These are phyloP conservation scores for Oryza glumipatula DNA, from an alignment of 176 grass and related monocot genomes.

Conservation along the genomic window DNA sequence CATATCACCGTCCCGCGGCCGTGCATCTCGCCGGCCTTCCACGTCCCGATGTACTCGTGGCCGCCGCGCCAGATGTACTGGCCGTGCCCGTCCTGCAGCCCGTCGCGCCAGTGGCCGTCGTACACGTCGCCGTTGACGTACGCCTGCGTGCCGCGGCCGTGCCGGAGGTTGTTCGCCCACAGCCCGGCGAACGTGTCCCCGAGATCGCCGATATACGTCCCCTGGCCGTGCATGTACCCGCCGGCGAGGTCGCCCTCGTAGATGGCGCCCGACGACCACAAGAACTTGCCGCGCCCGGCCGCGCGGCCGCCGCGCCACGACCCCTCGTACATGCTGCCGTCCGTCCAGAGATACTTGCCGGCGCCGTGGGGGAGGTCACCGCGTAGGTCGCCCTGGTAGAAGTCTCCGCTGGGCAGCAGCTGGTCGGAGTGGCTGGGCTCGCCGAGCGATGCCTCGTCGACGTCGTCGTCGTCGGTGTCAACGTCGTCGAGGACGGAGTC, in stretches of 20 bases:
- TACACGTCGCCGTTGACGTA: conserved; percentile 44
- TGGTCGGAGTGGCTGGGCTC: conserved; percentile 52
- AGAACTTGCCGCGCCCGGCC: conserved; percentile 74
- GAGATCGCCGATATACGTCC: conserved; percentile 42
- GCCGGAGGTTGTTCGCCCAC: conserved; percentile 75
- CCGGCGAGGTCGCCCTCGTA: conserved; percentile 62
- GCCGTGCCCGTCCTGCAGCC: conserved; percentile 9
- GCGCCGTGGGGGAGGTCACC: conserved; percentile 51
- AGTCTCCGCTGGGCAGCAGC: conserved; percentile 60
- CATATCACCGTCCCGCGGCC: too few species aligned
- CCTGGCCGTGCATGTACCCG: neutral
- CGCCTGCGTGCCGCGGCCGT: conserved; percentile 49
- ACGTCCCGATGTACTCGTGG: too few species aligned
- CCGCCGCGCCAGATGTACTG: too few species aligned
- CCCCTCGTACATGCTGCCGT: conserved; percentile 89
- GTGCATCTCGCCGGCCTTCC: too few species aligned
- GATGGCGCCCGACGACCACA: conserved; percentile 72
- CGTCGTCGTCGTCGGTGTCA: conserved; percentile 9
- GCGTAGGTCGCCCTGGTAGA: conserved; percentile 67
- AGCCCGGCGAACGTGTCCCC: conserved; percentile 72
- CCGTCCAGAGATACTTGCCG: conserved; percentile 80
- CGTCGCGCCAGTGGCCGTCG: conserved; percentile 50
- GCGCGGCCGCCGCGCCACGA: conserved; percentile 61
- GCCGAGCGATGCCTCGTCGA: conserved; percentile 17
- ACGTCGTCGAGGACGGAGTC: conserved; percentile 1